Percentiles rank a stretch among this genome's conserved stretches.
Conservation (phyloP, 192 early-diverging fungal genomes). For the Entomortierella beljakovae region DNA sequence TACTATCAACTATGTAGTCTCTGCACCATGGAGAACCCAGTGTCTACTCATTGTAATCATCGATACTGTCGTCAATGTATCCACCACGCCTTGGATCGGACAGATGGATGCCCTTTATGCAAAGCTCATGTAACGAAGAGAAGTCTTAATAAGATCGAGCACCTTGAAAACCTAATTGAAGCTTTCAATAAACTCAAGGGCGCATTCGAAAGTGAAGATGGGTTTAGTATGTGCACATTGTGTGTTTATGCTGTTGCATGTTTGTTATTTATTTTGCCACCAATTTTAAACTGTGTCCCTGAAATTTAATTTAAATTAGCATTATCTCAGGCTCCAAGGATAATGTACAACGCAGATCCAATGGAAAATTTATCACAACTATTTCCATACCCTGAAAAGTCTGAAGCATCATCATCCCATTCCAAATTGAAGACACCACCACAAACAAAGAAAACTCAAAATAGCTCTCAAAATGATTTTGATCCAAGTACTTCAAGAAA, state of each 20-base stretch:
- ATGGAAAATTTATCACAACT: constrained; percentile 46
- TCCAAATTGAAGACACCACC: neutral
- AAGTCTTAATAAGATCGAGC: constrained; percentile 27
- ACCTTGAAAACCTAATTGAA: constrained; percentile 26
- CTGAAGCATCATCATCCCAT: neutral
- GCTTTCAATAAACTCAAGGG: constrained; percentile 28
- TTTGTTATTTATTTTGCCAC: constrained; percentile 20
- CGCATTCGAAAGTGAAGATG: constrained; percentile 33
- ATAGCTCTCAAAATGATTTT: neutral
- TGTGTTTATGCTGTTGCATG: neutral
- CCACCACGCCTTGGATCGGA: constrained; percentile 26
- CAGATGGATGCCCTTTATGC: constrained; percentile 43
- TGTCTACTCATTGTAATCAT: constrained; percentile 46
- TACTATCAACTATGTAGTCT: constrained; percentile 5
- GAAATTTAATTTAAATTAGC: constrained; percentile 11
- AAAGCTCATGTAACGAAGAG: constrained; percentile 37
- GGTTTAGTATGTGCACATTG: constrained; percentile 17
- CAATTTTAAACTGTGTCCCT: constrained; percentile 3
- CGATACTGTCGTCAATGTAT: constrained; percentile 47
- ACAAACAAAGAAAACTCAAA: neutral
- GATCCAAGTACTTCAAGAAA: too few species aligned
- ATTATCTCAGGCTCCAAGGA: constrained; percentile 44
- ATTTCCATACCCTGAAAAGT: constrained; percentile 53
- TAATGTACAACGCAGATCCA: constrained; percentile 26
- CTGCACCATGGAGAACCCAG: constrained; percentile 27